Evolutionary conservation across 345 rosid species (phyloP).

Genomic region (Linum lewisii): DNA sequence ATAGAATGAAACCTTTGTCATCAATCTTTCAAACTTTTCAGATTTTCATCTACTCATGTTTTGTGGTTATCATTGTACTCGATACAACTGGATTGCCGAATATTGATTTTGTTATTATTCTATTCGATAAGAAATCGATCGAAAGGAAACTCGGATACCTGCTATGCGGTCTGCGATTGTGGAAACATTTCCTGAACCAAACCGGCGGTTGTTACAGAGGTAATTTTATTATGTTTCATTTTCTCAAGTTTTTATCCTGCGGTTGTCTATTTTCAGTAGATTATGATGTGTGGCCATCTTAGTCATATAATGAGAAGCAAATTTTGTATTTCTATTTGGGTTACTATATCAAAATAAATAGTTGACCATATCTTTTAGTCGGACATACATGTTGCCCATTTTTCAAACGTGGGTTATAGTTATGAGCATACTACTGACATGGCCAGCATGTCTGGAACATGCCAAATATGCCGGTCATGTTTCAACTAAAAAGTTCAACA

Average conservation of each 20-base stretch:
- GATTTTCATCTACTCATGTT: background rate
- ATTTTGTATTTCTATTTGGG: too few species aligned
- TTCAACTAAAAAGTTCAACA: background rate
- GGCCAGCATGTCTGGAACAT: background rate
- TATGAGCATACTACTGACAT: background rate
- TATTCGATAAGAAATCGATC: conserved; percentile 58
- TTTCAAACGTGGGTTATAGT: background rate
- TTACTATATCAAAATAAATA: background rate
- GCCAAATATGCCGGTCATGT: too few species aligned
- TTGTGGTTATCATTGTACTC: background rate
- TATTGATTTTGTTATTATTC: conserved; percentile 3
- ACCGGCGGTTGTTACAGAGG: conserved; percentile 89
- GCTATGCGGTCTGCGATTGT: conserved; percentile 79
- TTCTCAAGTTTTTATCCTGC: background rate
- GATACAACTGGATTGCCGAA: background rate
- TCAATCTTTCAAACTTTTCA: background rate
- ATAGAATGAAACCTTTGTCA: background rate
- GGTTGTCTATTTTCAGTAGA: background rate
- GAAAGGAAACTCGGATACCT: conserved; percentile 69
- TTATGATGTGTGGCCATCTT: background rate
- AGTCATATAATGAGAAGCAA: background rate
- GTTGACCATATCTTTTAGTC: too few species aligned
- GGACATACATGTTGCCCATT: background rate
- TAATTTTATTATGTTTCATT: conserved; percentile 3
- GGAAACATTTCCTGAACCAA: conserved; percentile 98